Conservation (phyloP, 495 filamentous ascomycete genomes). For the Penicillium robsamsonii region DNA sequence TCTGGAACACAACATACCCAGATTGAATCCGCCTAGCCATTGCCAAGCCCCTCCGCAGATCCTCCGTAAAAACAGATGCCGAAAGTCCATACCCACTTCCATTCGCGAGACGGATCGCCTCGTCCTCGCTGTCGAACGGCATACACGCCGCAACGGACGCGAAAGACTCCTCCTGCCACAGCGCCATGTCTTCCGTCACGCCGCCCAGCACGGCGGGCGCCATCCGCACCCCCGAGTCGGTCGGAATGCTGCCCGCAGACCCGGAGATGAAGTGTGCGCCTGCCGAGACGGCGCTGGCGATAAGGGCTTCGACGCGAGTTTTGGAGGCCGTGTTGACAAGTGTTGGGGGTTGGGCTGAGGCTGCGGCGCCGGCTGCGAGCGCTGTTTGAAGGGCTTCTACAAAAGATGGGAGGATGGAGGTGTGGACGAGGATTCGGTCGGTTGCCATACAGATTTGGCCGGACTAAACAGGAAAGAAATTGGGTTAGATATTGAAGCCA, state of each 20-base stretch:
- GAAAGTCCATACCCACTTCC: constrained; percentile 48
- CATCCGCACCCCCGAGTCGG: constrained; percentile 57
- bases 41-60: constrained; percentile 41
- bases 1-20: constrained; percentile 31
- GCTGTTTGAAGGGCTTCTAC: constrained; percentile 40
- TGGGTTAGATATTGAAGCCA: neutral
- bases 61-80: constrained; percentile 48
- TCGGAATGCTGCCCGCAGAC: constrained; percentile 25
- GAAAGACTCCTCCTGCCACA: constrained; percentile 78
- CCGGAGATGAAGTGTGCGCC: constrained; percentile 67
- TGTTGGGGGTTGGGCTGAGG: constrained; percentile 49
- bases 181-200: constrained; percentile 69
- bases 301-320: constrained; percentile 60
- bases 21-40: constrained; percentile 47
- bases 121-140: constrained; percentile 43
- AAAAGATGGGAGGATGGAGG: constrained; percentile 61
- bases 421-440: constrained; percentile 80
- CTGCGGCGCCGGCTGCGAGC: constrained; percentile 44
- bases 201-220: constrained; percentile 65
- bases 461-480: constrained; percentile 33
- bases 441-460: constrained; percentile 93
- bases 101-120: constrained; percentile 49
- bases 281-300: constrained; percentile 58
- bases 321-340: constrained; percentile 62
- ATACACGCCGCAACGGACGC: constrained; percentile 63